Base-by-base conservation (phyloP, 1,284 basidiomycete species). In the Neolentinus lepideus region DNA sequence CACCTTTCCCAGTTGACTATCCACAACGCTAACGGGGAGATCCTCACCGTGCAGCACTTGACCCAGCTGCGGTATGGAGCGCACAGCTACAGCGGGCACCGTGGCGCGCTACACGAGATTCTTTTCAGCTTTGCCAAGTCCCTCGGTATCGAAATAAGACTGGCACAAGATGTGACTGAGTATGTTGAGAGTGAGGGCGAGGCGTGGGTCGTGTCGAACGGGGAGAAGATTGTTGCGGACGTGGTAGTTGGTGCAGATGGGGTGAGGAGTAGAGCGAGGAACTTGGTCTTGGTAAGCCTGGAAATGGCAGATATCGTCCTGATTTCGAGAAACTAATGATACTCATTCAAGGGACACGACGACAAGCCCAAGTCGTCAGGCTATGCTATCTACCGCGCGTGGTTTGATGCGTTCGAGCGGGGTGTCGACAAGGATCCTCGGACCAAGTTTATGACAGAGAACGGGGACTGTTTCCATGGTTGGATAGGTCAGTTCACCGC, bases 181-280 rank as follows among this genome's bases (percentile, higher is more conserved):
- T 67, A 67, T 52, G 64, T 59, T 60, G 69, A 71, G 62, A 60
- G 19, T 53, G 53, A 3, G 47, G n/a, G 56, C 19, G 56, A 22
- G 35, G 63, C 63, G 0, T 62, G 63, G 0, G 62, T 70, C 19
- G 56, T 68, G 14, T 56, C 61, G 16, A 54, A 59, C 22, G 67
- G 64, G 0, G 60, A 64, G 51, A 53, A 16, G n/a, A 36, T 68
- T 6, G 57, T 56, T 6, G 65, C 58, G n/a, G 67, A 71, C 53
- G 35, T 68, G 24, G 61, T 72, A 29, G 58, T 71, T 9, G 64
- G 61, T 27, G 67, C 63, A 1, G 69, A 70, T 25, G 67, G 69
- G 2, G 52, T 68, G 31, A 65, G 63, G 53, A 67, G 64, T 48
- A 53, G 46, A 16, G 69, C 62, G 24, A 60, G 63, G 19, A 57